Conservation (phyloP, 352 stramenopile species). For the Plasmopara halstedii region DNA sequence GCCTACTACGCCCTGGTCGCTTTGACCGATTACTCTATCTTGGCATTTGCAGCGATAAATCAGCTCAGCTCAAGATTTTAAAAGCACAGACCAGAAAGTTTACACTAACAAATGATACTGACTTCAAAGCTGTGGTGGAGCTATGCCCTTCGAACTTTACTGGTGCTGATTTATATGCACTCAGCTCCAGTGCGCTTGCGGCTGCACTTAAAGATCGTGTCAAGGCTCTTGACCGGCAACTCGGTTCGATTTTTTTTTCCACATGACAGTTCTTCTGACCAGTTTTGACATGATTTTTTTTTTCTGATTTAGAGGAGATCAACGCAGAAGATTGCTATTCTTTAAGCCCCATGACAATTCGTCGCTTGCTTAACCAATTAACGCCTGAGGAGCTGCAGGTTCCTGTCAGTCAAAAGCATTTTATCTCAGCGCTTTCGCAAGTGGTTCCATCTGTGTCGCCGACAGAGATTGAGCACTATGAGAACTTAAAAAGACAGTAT, state of each 20-base stretch:
- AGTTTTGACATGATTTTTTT: slow-evolving; percentile 8
- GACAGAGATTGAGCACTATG: slow-evolving; percentile 82
- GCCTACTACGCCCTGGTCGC: slow-evolving; percentile 89
- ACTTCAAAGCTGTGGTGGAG: slow-evolving; percentile 53
- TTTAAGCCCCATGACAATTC: slow-evolving; percentile 59
- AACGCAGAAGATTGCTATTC: slow-evolving; percentile 79
- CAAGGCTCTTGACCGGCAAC: slow-evolving; percentile 45
- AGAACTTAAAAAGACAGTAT: slow-evolving; percentile 82
- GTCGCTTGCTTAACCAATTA: slow-evolving; percentile 57
- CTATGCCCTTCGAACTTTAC: slow-evolving; percentile 70
- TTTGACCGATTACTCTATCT: slow-evolving; percentile 81
- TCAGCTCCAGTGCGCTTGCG: slow-evolving; percentile 71
- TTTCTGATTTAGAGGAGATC: slow-evolving; percentile 36
- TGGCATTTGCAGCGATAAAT: slow-evolving; percentile 69
- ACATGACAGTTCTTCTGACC: neutral
- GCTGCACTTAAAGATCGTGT: slow-evolving; percentile 77
- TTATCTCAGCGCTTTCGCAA: slow-evolving; percentile 42
- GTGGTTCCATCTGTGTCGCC: slow-evolving; percentile 81
- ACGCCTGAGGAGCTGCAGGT: slow-evolving; percentile 55
- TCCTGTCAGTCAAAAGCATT: slow-evolving; percentile 46
- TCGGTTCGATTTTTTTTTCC: slow-evolving; percentile 33
- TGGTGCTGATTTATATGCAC: slow-evolving; percentile 77
- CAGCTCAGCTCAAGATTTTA: slow-evolving; percentile 76
- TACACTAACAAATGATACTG: slow-evolving; percentile 42
- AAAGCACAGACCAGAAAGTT: slow-evolving; percentile 80